Evolutionary conservation across 495 filamentous ascomycete genomes (phyloP), one percentile per base, ranked within the genome.

Genomic region (Monascus purpureus): DNA sequence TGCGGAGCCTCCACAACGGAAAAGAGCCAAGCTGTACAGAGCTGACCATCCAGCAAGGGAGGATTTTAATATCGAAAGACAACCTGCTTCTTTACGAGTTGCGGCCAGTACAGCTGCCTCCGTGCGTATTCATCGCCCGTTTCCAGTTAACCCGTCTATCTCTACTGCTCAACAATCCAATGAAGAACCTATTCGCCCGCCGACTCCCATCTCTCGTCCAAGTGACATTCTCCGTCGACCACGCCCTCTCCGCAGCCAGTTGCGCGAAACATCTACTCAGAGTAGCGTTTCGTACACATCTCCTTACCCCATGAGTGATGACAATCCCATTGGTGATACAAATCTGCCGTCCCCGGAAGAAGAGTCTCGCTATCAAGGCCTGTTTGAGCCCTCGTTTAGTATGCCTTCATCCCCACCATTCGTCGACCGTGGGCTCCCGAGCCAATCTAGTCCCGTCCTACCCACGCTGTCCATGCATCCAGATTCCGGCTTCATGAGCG

Each of bases 21-120:
- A 61, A 80, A 81, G 65, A 43, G 86, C 82, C 13, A 83, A 76
- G 41, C 58, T 79, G 15, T 80, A 68, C 15, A 72, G 75, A 46
- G 72, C 77, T 3, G 71, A 79, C 22, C 73, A 75, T 57, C 75
- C 66, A 24, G 72, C 70, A 17, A 77, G 73, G 28, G 67, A 73
- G 4, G 69, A 77, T 4, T 73, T 90, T 38, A 66, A 66, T 32
- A 66, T 66, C 44, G 80, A 75, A 25, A 63, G 70, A 17, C 74
- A 73, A 28, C 69, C 75, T 13, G 80, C 83, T 23, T 92, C 85
- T 5, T 60, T 94, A n/a, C 68, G 86, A 33, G 83, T 93, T 8
- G 75, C 80, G 40, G 86, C 86, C 13, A 90, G 82, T 50, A 88
- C 83, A 11, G 73, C 85, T 18, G 82, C 82, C 12, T 92, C 86